Base-by-base conservation (phyloP, 140 eudicot species). In the Oenanthe javanica region DNA sequence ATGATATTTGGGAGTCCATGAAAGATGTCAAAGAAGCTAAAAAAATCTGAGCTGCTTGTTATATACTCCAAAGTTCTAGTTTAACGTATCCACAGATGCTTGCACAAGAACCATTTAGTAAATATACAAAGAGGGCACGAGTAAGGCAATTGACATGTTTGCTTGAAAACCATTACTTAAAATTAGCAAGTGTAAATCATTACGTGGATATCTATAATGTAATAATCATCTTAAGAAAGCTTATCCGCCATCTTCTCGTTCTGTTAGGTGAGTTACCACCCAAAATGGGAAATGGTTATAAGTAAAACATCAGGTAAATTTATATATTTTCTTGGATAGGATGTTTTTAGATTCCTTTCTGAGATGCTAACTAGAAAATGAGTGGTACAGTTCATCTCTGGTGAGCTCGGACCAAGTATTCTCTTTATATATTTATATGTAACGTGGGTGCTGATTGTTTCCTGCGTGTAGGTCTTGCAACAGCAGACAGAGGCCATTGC, bases 401-500 rank as follows among this genome's bases (percentile, higher is more conserved):
- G 69, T 61, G 69, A 61, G 27, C 69, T 61, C 15, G 69, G 69
- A 61, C 15, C 1, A 21, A 61, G 69, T 9, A 61, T 9, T 61
- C 36, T n/a, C 69, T 61, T n/a, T 1, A 61, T 61, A 61, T 61
- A 61, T 59, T 21, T 23, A 19, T n/a, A 61, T 23, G 69, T 4
- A 2, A n/a, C 9, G 15, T n/a, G 36, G 38, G 14, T 61, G 79
- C 63, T 75, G 21, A 75, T 61, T 10, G 40, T 21, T 61, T 72
- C 48, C 63, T 52, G 45, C 38, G 81, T 25, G 82, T 86, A 94
- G 98, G 98, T 94, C 48, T 83, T 94, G 79, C 98, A 94, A 79
- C 92, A 92, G 87, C 97, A 94, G 83, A 94, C 99, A 6, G 97
- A 89, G 82, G 99, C 97, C 42, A 92, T 94, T 76, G 89, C 88